A percentile compares a stretch with the other conserved stretches of the same genome.
These are phyloP conservation scores for Priceomyces carsonii DNA, from an alignment of 805 yeast genomes.

Conservation along the genomic window DNA sequence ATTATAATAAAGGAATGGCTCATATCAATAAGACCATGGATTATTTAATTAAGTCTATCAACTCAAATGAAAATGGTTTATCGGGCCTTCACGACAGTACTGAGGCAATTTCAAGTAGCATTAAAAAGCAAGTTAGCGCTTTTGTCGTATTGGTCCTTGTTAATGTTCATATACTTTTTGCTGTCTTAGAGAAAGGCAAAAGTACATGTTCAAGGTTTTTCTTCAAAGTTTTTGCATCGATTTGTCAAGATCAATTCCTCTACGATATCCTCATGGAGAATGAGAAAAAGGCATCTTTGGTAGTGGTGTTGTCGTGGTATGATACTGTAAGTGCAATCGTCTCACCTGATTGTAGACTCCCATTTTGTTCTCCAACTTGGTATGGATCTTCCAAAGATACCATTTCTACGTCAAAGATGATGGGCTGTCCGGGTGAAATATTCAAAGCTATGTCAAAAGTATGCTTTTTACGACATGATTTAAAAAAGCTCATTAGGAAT, in stretches of 20 bases:
- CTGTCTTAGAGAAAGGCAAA: conserved; percentile 55
- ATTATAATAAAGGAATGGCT: conserved; percentile 51
- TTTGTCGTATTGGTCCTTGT: conserved; percentile 50
- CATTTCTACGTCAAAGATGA: conserved; percentile 52
- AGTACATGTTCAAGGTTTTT: conserved; percentile 52
- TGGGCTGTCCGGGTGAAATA: conserved; percentile 63
- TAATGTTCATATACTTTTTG: conserved; percentile 55
- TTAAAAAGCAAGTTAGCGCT: conserved; percentile 21
- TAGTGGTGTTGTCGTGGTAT: conserved; percentile 59
- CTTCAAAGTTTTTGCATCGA: conserved; percentile 49
- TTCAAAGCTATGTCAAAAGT: conserved; percentile 48
- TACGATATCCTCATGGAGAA: conserved; percentile 43
- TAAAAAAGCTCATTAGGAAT: conserved; percentile 8
- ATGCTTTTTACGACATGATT: conserved; percentile 37
- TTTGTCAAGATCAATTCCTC: conserved; percentile 45
- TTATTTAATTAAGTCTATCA: conserved; percentile 47
- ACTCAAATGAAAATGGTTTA: conserved; percentile 5
- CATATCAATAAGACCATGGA: conserved; percentile 61
- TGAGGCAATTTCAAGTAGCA: conserved; percentile 11
- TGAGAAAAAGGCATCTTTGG: conserved; percentile 50
- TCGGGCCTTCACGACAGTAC: conserved; percentile 1
- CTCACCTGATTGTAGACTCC: conserved; percentile 57
- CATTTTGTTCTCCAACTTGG: conserved; percentile 54
- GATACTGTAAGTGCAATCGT: conserved; percentile 58
- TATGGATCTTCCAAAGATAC: conserved; percentile 44